Base-by-base conservation (phyloP, 495 filamentous ascomycete species). In the Talaromyces wortmannii region DNA sequence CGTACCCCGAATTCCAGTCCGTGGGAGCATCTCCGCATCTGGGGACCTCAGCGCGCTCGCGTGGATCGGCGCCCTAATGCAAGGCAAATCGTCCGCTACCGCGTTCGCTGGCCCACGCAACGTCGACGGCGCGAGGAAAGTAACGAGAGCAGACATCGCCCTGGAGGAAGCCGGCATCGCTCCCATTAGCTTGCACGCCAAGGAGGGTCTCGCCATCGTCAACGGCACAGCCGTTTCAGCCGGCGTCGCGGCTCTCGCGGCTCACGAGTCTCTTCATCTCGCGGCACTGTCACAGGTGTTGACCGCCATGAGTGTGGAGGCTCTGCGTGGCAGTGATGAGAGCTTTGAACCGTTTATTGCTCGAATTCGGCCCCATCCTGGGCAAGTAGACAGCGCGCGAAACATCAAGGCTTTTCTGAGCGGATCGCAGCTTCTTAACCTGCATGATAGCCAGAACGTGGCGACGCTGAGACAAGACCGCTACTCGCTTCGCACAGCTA, bases 1-100 rank as follows among this genome's bases (percentile, higher is more conserved):
- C 51, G 73, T 72, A 0, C 86, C 86, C 0, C 47, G 81, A 0
- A 63, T 87, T 0, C 85, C 86, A 0, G 63, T 87, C 3, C 71
- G 83, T 0, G 85, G 86, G 5, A 82, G 74, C 46, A 83, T 89
- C n/a, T 88, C 84, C 7, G 84, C 83, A 2, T 88, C 83, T 0
- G 86, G 86, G 0, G 85, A 89, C 59, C 59, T 89, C 1, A 77
- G 69, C 33, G 82, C 85, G 0, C 68, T 87, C 2, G 78, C 82
- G 0, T 87, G 84, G 57, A 67, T 87, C 31, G 84, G 77, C 7
- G 83, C 79, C 3, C 67, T 71, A 0, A 52, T 87, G 7, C 70
- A 82, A 60, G 84, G 84, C 7, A 84, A 81, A 48, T 76, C 81
- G 0, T 62, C 65, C 33, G 61, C 74, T 13, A 71, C 8, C 5